phyloP scores from a whole-genome alignment of 2,329 filamentous ascomycete genomes.

The Trichophyton schoenleinii region DNA sequence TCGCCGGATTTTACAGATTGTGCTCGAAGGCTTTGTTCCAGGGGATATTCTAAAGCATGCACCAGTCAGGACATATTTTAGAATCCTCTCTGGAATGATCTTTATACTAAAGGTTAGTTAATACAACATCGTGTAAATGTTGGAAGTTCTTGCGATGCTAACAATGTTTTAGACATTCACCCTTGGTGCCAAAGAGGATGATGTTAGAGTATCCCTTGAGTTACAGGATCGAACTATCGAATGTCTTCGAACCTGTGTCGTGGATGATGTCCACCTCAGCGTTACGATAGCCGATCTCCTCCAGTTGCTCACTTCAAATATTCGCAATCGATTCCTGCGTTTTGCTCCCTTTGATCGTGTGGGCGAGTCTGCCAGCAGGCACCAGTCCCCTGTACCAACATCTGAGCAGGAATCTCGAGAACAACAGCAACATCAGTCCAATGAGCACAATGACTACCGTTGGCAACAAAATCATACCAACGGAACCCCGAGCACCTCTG shows the following conservation, averaged over 20 bases:
- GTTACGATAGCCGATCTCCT: conserved; percentile 51
- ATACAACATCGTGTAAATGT: not conserved
- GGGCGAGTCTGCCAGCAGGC: conserved; percentile 26
- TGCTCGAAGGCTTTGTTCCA: conserved; percentile 47
- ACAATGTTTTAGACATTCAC: conserved; percentile 41
- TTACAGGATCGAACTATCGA: conserved; percentile 48
- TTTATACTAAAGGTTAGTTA: conserved; percentile 47
- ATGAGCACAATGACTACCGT: conserved; percentile 10
- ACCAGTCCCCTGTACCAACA: conserved; percentile 26
- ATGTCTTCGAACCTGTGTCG: conserved; percentile 47
- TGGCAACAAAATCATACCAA: conserved; percentile 8
- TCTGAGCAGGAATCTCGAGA: conserved; percentile 11
- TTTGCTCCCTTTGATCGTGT: conserved; percentile 42
- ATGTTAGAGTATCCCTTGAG: conserved; percentile 46
- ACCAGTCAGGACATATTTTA: conserved; percentile 52
- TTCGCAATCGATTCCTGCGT: conserved; percentile 46
- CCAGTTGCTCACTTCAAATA: conserved; percentile 45
- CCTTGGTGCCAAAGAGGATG: conserved; percentile 49
- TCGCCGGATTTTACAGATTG: conserved; percentile 46
- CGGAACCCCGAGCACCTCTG: not conserved
- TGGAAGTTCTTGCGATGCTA: conserved; percentile 5
- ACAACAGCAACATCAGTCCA: conserved; percentile 9
- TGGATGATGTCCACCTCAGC: conserved; percentile 54
- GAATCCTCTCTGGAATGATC: conserved; percentile 52
- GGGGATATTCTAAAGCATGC: conserved; percentile 48